phyloP scores from a whole-genome alignment of 345 rosid species.

The Conringia planisiliqua region DNA sequence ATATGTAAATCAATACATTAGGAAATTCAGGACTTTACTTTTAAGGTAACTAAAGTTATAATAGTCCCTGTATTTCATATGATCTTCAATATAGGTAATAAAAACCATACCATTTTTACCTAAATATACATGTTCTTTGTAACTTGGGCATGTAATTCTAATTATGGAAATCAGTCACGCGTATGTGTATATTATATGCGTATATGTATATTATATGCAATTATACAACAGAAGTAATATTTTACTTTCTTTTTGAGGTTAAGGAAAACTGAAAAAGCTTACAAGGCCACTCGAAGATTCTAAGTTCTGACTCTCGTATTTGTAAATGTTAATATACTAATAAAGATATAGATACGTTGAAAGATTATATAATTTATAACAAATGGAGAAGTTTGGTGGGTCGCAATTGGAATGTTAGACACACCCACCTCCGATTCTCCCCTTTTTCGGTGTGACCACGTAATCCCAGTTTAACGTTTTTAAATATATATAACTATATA shows the following conservation, averaged over 20 bases:
- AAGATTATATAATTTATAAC: background rate
- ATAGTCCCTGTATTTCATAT: background rate
- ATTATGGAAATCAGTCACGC: constrained; percentile 24
- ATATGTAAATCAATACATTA: background rate
- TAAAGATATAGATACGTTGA: background rate
- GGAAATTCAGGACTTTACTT: background rate
- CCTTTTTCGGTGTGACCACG: constrained; percentile 32
- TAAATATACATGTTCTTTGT: background rate
- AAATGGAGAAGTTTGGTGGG: constrained; percentile 37
- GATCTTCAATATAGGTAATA: background rate
- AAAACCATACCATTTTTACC: background rate
- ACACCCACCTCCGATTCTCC: constrained; percentile 30
- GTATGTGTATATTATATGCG: background rate
- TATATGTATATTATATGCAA: background rate
- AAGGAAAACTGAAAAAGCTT: constrained; percentile 27
- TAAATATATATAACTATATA: background rate
- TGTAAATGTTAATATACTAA: background rate
- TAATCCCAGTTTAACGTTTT: constrained; percentile 17
- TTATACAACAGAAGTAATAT: constrained; percentile 8
- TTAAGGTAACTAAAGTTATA: background rate
- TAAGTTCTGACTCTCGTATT: background rate
- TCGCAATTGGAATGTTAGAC: constrained; percentile 39
- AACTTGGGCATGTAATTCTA: constrained; percentile 1
- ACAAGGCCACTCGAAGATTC: constrained; percentile 32
- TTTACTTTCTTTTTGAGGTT: constrained; percentile 11